Conservation (phyloP, 495 filamentous ascomycete genomes). For the Penicillium turbatum region DNA sequence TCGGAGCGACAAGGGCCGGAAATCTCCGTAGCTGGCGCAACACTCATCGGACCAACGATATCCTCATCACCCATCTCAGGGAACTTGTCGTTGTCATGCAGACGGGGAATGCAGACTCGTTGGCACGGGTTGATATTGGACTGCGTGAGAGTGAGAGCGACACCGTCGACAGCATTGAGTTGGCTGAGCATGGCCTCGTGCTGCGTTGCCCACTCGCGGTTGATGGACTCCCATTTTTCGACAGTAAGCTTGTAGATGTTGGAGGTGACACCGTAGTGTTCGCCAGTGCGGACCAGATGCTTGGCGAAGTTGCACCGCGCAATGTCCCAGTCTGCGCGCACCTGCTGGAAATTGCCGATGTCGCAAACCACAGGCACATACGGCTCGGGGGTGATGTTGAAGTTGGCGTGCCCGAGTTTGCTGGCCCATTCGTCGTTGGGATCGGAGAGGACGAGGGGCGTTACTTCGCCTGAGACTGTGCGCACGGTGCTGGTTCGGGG, state of each 20-base stretch:
- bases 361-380: constrained; percentile 62
- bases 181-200: constrained; percentile 57
- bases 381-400: constrained; percentile 78
- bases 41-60: constrained; percentile 86
- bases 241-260: constrained; percentile 78
- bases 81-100: constrained; percentile 75
- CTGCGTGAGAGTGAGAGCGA: constrained; percentile 39
- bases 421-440: constrained; percentile 75
- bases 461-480: constrained; percentile 52
- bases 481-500: constrained; percentile 43
- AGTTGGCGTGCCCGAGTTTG: constrained; percentile 86
- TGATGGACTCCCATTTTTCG: constrained; percentile 78
- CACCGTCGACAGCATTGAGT: constrained; percentile 31
- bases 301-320: constrained; percentile 78
- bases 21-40: constrained; percentile 33
- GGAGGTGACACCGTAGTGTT: constrained; percentile 81
- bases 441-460: constrained; percentile 57
- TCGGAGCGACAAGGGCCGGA: constrained; percentile 31
- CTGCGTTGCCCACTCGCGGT: constrained; percentile 62
- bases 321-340: constrained; percentile 75
- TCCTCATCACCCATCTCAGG: constrained; percentile 82
- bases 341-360: constrained; percentile 55
- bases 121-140: constrained; percentile 41
- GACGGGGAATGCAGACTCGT: constrained; percentile 55
- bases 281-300: constrained; percentile 76